These are phyloP conservation scores for Murraya paniculata DNA, from an alignment of 345 rosid genomes.

Conservation along the genomic window DNA sequence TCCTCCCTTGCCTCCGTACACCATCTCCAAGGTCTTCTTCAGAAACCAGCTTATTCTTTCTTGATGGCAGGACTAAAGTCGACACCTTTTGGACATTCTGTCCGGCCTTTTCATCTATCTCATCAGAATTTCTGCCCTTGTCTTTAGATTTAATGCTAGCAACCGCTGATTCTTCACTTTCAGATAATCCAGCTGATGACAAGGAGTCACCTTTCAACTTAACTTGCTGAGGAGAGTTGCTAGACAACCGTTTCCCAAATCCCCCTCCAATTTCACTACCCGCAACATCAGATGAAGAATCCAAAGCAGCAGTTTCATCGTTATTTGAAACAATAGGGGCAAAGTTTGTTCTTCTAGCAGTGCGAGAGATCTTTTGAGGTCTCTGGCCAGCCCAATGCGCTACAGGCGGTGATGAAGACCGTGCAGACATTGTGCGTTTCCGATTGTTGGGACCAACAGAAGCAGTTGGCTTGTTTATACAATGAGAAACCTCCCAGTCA, in stretches of 20 bases:
- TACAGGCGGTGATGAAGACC: slow-evolving; percentile 81
- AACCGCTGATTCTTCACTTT: slow-evolving; percentile 87
- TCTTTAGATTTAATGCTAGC: slow-evolving; percentile 75
- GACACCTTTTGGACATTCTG: slow-evolving; percentile 66
- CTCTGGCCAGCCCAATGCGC: slow-evolving; percentile 87
- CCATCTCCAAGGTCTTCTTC: slow-evolving; percentile 81
- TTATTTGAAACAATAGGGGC: slow-evolving; percentile 67
- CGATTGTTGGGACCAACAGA: slow-evolving; percentile 65
- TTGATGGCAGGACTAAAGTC: slow-evolving; percentile 47
- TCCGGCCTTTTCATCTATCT: slow-evolving; percentile 68
- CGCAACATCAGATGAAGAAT: slow-evolving; percentile 60
- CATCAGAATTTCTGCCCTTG: slow-evolving; percentile 68
- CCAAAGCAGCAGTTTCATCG: slow-evolving; percentile 63
- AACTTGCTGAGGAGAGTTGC: slow-evolving; percentile 75
- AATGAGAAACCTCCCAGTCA: slow-evolving; percentile 86
- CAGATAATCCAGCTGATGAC: slow-evolving; percentile 71
- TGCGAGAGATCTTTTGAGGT: slow-evolving; percentile 80
- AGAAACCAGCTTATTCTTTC: slow-evolving; percentile 66
- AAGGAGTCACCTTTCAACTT: slow-evolving; percentile 71
- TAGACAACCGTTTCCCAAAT: slow-evolving; percentile 53
- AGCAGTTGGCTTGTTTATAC: slow-evolving; percentile 69
- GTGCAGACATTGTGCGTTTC: slow-evolving; percentile 61
- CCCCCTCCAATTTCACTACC: slow-evolving; percentile 66
- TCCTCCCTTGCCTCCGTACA: slow-evolving; percentile 82
- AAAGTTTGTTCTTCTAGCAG: slow-evolving; percentile 81